Percentiles rank a stretch among this genome's conserved stretches.
phyloP scores from a whole-genome alignment of 1,284 basidiomycete species.

The Tremellales sp. region DNA sequence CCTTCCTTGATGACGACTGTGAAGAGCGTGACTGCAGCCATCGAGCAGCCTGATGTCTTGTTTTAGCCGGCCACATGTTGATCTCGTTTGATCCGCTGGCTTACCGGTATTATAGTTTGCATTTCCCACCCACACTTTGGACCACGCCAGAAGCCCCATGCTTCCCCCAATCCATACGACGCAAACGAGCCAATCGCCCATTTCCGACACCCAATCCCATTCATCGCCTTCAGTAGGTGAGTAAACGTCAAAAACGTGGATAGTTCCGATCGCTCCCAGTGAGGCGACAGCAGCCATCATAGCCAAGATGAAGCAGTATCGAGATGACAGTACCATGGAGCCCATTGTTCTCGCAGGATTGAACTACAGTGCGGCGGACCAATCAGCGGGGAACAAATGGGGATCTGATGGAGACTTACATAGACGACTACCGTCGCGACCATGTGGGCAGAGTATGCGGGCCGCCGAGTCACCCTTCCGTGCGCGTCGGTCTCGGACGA shows the following conservation, averaged over 20 bases:
- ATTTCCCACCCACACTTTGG: constrained; percentile 77
- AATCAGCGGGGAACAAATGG: not conserved
- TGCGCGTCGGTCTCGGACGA: constrained; percentile 53
- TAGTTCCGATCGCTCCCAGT: constrained; percentile 72
- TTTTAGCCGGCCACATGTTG: constrained; percentile 6
- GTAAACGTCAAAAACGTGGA: constrained; percentile 65
- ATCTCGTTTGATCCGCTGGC: constrained; percentile 16
- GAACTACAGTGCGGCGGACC: constrained; percentile 33
- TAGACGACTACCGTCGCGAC: constrained; percentile 75
- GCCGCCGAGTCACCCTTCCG: constrained; percentile 49
- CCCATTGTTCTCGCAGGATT: constrained; percentile 69
- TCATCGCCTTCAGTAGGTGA: constrained; percentile 36
- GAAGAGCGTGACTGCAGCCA: constrained; percentile 82
- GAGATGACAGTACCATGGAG: constrained; percentile 66
- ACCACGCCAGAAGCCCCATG: constrained; percentile 72
- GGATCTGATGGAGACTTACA: constrained; percentile 23
- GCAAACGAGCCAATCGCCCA: constrained; percentile 54
- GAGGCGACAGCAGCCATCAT: constrained; percentile 76
- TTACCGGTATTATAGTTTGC: constrained; percentile 86
- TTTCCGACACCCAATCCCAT: constrained; percentile 43
- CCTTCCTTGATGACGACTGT: constrained; percentile 89
- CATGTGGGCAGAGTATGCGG: constrained; percentile 77
- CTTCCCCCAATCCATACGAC: constrained; percentile 77
- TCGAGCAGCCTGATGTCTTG: constrained; percentile 68
- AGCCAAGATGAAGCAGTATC: constrained; percentile 52